Base-by-base conservation (phyloP, 208 protist genomes). In the Acanthamoeba royreba region DNA sequence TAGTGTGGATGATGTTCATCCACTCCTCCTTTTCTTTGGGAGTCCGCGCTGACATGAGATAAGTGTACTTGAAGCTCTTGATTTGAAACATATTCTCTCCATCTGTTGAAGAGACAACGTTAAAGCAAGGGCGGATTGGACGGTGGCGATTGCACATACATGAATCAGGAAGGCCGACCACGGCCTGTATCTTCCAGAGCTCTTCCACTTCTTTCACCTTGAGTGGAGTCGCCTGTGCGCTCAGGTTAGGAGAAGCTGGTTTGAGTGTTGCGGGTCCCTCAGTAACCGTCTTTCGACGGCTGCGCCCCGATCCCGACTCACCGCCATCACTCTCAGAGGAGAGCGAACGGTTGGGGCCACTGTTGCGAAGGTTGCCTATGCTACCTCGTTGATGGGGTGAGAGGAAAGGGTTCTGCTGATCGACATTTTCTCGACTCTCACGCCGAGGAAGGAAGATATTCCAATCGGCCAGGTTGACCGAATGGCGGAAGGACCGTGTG, bases 51-150 rank as follows among this genome's bases (percentile, higher is more conserved):
- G 72, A 15, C 72, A 83, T 83, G 40, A 83, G 72, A 19, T 83
- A 83, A 4, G 72, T 83, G n/a, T 83, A 83, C 72, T 83, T 83
- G 25, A 83, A 83, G 42, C 72, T 83, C 72, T 83, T 83, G 40
- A 83, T 83, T 40, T 83, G 72, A 49, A 83, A 83, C 72, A 83
- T 28, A n/a, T 83, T 45, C 40, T 83, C 72, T 0, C 72, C 72
- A 49, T 83, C 72, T 83, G 40, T n/a, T n/a, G 42, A 74, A 66
- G 19, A 28, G 38, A 33, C 58, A 28, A 69, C 13, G 38, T 28
- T 25, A 69, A 33, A 74, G 13, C 19, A 13, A 19, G n/a, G 17
- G 31, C 22, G 42, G 31, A 7, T 28, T 28, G 42, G 5, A 11
- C 31, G 8, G n/a, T n/a, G n/a, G n/a, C n/a, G n/a, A n/a, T n/a